phyloP scores from a whole-genome alignment of 1,284 basidiomycete genomes.

The Xerocomus amazonicus region DNA sequence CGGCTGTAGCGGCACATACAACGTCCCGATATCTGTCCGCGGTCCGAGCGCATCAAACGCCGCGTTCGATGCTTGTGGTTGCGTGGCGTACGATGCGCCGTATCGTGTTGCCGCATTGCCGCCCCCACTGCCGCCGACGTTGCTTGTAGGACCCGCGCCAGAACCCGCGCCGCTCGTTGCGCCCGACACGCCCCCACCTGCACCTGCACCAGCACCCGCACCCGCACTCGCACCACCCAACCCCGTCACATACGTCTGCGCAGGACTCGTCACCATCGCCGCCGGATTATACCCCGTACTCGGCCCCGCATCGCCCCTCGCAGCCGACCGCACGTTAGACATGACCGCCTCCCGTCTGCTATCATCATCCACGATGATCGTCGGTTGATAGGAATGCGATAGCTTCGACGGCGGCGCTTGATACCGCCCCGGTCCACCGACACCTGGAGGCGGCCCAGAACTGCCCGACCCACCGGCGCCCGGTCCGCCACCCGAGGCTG shows the following conservation, averaged over 20 bases:
- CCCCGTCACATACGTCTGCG: constrained; percentile 59
- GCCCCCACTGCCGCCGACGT: no score
- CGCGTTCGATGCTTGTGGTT: constrained; percentile 37
- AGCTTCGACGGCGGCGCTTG: constrained; percentile 62
- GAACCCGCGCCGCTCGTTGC: constrained; percentile 1
- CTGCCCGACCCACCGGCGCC: neutral
- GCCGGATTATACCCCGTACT: constrained; percentile 44
- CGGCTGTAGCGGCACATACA: constrained; percentile 77
- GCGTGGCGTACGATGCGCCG: constrained; percentile 49
- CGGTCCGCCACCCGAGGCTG: neutral
- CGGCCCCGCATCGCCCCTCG: constrained; percentile 44
- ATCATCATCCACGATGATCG: constrained; percentile 59
- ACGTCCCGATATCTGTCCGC: constrained; percentile 58
- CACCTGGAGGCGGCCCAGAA: constrained; percentile 14
- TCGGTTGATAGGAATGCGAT: constrained; percentile 57
- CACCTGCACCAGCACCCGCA: neutral
- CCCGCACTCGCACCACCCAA: constrained; percentile 2
- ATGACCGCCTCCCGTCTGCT: constrained; percentile 67
- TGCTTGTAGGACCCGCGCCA: no score
- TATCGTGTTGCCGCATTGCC: no score
- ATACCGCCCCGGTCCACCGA: constrained; percentile 24
- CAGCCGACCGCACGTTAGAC: constrained; percentile 71
- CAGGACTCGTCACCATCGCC: constrained; percentile 64
- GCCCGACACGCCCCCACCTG: neutral
- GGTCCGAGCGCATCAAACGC: constrained; percentile 60